phyloP scores from a whole-genome alignment of 768 basidiomycete genomes.

The Tephrocybe rancida region DNA sequence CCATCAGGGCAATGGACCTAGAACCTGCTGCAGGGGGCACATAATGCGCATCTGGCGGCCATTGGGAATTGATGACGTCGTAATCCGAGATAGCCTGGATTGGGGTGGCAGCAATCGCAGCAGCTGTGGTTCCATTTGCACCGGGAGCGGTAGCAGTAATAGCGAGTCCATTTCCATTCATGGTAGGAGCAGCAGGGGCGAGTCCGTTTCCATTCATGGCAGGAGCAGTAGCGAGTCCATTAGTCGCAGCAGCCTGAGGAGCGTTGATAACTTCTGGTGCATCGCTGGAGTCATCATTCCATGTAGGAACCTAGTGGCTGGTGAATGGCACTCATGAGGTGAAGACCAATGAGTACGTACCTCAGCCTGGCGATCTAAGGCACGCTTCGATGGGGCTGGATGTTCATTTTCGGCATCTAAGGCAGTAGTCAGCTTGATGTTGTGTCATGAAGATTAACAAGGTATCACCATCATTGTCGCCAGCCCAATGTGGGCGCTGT shows the following conservation, averaged over 20 bases:
- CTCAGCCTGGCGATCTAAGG: not conserved
- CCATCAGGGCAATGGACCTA: not conserved
- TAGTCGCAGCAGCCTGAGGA: no score
- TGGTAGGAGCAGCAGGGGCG: no score
- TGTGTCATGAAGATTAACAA: not conserved
- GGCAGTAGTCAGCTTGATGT: not conserved
- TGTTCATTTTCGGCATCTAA: not conserved
- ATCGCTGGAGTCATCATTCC: not conserved
- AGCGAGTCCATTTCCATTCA: no score
- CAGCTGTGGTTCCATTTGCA: not conserved
- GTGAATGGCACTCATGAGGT: not conserved
- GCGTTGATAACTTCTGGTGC: no score
- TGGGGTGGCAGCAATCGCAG: not conserved
- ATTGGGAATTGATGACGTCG: not conserved
- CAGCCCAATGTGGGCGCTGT: constrained; percentile 3
- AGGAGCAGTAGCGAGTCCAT: no score
- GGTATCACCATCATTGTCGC: not conserved
- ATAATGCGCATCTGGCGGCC: constrained; percentile 3
- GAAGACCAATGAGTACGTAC: not conserved
- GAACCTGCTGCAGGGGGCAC: not conserved
- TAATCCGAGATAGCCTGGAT: not conserved
- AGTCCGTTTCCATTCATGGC: no score
- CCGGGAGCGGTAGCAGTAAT: no score
- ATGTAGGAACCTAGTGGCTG: not conserved
- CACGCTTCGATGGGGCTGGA: not conserved